These are phyloP conservation scores for Trapa bicornis DNA, from an alignment of 345 rosid species.

Conservation along the genomic window DNA sequence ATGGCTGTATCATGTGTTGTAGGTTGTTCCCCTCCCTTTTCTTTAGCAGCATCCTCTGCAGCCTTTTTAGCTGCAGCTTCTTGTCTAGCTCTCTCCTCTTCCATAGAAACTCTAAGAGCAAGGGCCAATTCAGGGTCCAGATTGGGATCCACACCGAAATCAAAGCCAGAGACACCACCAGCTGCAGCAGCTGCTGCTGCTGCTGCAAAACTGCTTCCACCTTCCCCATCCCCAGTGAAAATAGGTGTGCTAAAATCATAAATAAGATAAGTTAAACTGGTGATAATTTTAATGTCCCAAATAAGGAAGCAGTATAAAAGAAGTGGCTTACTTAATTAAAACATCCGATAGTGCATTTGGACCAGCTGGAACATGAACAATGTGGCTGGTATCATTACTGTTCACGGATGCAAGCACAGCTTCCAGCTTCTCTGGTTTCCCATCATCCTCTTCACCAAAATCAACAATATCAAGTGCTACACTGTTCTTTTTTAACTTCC, in stretches of 20 bases:
- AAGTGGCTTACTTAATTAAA: constrained; percentile 24
- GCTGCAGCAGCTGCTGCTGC: constrained; percentile 53
- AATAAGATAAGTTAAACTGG: constrained; percentile 1
- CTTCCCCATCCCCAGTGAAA: constrained; percentile 48
- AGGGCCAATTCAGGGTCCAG: constrained; percentile 71
- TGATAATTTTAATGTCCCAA: not conserved
- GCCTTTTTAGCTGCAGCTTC: constrained; percentile 73
- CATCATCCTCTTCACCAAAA: constrained; percentile 50
- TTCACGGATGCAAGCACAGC: constrained; percentile 44
- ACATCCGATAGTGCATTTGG: constrained; percentile 84
- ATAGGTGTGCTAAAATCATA: constrained; percentile 33
- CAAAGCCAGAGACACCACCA: constrained; percentile 50
- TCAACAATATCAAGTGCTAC: constrained; percentile 41
- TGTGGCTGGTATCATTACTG: constrained; percentile 44
- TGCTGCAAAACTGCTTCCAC: constrained; percentile 43
- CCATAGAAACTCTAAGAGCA: constrained; percentile 76
- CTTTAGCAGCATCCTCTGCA: constrained; percentile 43
- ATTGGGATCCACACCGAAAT: constrained; percentile 73
- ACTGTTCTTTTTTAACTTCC: constrained; percentile 71
- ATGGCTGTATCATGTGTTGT: constrained; percentile 36
- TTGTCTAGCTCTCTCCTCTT: constrained; percentile 78
- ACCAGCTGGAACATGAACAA: constrained; percentile 66
- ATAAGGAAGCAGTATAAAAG: not conserved
- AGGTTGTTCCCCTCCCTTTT: constrained; percentile 31
- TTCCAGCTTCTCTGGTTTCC: constrained; percentile 39